Base-by-base conservation (phyloP, 192 early-diverging fungal species). In the Phycomyces blakesleeanus region DNA sequence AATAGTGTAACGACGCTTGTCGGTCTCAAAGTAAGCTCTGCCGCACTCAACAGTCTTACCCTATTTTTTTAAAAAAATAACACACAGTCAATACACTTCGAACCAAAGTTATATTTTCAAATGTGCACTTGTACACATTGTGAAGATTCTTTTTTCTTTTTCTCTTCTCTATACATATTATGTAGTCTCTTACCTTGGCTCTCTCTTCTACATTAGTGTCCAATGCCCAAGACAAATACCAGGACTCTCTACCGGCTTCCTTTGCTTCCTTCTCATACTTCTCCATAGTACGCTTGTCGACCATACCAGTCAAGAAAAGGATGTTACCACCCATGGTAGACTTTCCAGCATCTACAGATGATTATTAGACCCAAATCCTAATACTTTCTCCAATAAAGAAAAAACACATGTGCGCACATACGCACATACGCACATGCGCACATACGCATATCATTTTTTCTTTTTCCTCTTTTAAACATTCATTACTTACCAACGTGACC, bases 11-110 rank as follows among this genome's bases (percentile, higher is more conserved):
- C 93, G 86, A 40, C 96, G 90, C 71, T 89, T 90, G 50, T 89
- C 85, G 1, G 97, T 98, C 79, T 97, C 95, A 77, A 99, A 99
- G 79, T 88, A 95, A 18, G 94, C 97, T 53, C 95, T 90, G 61
- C 97, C 97, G 72, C 91, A 94, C 81, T 99, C 97, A 59, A 95
- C 93, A 0, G 97, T 99, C 78, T 97, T 99, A 37, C 97, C 97
- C 85, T 87, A 58, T 51, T 50, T 5, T 11, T 14, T 38, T 40
- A 15, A 18, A 25, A 3, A 29, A 16, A 56, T 20, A 34, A 24
- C 29, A 55, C n/a, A n/a, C n/a, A n/a, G n/a, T n/a, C n/a, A n/a
- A n/a, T n/a, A n/a, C n/a, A n/a, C n/a, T n/a, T n/a, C n/a, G n/a
- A n/a, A n/a, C n/a, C n/a, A n/a, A n/a, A n/a, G n/a, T n/a, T n/a